Percentiles rank a stretch among this genome's conserved stretches.
Conservation (phyloP, 1,284 basidiomycete species). For the Rhodofomes roseus region DNA sequence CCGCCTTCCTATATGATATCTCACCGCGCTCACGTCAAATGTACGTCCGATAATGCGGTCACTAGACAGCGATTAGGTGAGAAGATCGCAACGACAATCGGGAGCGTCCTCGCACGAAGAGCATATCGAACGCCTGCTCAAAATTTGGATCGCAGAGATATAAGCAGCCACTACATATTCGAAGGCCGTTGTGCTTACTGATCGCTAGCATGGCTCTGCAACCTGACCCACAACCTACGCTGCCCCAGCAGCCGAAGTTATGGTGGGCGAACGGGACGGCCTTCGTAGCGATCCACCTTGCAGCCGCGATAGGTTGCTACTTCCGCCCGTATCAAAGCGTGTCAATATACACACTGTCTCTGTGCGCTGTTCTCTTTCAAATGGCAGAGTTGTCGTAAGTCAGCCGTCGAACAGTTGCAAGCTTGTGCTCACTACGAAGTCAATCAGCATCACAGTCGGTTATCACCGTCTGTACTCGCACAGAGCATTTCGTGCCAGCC, state of each 20-base stretch:
- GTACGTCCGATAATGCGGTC: not conserved
- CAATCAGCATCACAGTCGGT: slow-evolving; percentile 61
- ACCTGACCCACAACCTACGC: not conserved
- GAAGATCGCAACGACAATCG: not conserved
- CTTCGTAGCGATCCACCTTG: slow-evolving; percentile 60
- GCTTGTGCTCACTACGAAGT: slow-evolving; percentile 4
- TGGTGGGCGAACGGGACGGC: slow-evolving; percentile 73
- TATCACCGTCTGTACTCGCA: slow-evolving; percentile 80
- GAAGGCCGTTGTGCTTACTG: not conserved
- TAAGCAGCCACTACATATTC: too few relatives aligned
- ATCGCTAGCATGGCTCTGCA: not conserved
- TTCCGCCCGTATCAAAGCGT: slow-evolving; percentile 46
- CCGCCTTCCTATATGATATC: not conserved
- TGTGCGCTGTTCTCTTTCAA: slow-evolving; percentile 64
- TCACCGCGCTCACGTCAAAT: not conserved
- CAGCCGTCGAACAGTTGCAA: not conserved
- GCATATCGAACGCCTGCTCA: not conserved
- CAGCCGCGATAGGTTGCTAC: slow-evolving; percentile 52
- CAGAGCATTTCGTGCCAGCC: slow-evolving; percentile 58
- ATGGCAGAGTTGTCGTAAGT: slow-evolving; percentile 67
- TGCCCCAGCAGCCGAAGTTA: slow-evolving; percentile 29
- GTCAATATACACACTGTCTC: slow-evolving; percentile 42
- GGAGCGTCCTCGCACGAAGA: not conserved
- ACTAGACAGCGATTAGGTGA: not conserved
- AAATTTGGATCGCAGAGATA: too few relatives aligned